phyloP scores from a whole-genome alignment of 108 stramenopile species.

The Conticribra guillardii region DNA sequence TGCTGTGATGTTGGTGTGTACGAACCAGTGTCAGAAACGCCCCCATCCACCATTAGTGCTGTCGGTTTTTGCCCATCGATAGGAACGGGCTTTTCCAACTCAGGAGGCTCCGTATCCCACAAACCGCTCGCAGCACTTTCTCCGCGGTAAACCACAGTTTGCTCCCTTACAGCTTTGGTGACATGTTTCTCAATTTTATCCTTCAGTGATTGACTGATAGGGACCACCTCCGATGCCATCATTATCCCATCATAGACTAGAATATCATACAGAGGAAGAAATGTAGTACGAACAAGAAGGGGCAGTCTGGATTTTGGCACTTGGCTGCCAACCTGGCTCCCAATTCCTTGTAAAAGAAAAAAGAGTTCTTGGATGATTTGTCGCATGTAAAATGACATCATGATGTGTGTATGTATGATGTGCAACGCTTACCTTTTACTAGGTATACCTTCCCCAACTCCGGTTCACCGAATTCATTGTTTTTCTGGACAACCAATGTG shows the following conservation, averaged over 20 bases:
- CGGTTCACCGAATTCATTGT: slow-evolving; percentile 5
- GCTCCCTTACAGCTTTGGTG: slow-evolving; percentile 9
- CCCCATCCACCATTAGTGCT: slow-evolving; percentile 1
- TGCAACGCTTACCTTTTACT: no score
- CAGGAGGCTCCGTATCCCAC: slow-evolving; percentile 27
- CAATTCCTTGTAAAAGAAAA: no score
- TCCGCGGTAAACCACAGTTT: slow-evolving; percentile 18
- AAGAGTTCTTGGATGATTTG: no score
- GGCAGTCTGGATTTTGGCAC: slow-evolving; percentile 3
- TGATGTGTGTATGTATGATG: no score
- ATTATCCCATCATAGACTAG: slow-evolving; percentile 32
- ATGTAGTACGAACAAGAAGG: slow-evolving; percentile 16
- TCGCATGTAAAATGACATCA: no score
- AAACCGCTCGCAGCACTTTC: slow-evolving; percentile 14
- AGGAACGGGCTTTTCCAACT: slow-evolving; percentile 7
- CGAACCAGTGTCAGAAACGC: background rate
- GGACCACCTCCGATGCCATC: background rate
- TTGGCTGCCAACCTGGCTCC: slow-evolving; percentile 15
- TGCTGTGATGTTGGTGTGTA: slow-evolving; percentile 9
- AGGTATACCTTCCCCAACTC: slow-evolving; percentile 22
- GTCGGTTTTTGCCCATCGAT: no score
- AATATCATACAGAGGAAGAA: slow-evolving; percentile 24
- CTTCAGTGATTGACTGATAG: slow-evolving; percentile 1
- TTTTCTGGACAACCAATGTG: slow-evolving; percentile 21
- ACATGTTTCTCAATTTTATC: slow-evolving; percentile 13